A percentile compares a stretch with the other conserved stretches of the same genome.
Conservation (phyloP, 257 asterid species). For the Solanum medicagineum region DNA sequence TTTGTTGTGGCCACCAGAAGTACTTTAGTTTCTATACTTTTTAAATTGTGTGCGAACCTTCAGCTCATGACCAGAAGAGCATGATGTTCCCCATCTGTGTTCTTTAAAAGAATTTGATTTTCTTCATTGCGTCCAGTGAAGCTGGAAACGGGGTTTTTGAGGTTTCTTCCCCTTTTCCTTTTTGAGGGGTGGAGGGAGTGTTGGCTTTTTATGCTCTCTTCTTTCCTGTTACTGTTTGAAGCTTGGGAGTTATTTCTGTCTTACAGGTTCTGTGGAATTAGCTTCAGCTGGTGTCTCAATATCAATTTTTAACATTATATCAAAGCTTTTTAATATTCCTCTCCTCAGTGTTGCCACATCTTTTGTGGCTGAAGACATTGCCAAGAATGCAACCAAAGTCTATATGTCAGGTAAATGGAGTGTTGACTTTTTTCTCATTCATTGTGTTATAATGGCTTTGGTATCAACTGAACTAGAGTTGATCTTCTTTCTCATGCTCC, state of each 20-base stretch:
- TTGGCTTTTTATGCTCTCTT: background rate
- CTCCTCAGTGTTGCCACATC: conserved; percentile 92
- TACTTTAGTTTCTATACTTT: background rate
- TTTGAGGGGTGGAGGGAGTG: background rate
- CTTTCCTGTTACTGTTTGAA: background rate
- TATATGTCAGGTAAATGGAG: conserved; percentile 38
- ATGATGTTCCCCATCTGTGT: background rate
- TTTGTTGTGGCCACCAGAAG: background rate
- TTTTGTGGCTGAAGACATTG: conserved; percentile 89
- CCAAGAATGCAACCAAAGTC: conserved; percentile 43
- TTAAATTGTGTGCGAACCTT: background rate
- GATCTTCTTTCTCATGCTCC: background rate
- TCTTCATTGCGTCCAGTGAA: background rate
- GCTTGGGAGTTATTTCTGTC: background rate
- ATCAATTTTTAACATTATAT: conserved; percentile 68
- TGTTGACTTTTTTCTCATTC: background rate
- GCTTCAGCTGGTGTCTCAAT: conserved; percentile 95
- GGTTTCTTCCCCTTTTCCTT: background rate
- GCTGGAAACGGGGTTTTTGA: background rate
- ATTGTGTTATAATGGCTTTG: background rate
- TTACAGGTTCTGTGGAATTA: conserved; percentile 73
- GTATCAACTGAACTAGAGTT: background rate
- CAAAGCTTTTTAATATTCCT: conserved; percentile 85
- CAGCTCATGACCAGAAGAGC: background rate
- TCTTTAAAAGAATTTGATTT: background rate